Percentiles rank a stretch among this genome's conserved stretches.
phyloP scores from a whole-genome alignment of 768 basidiomycete genomes.

The Mrakia gelida region DNA sequence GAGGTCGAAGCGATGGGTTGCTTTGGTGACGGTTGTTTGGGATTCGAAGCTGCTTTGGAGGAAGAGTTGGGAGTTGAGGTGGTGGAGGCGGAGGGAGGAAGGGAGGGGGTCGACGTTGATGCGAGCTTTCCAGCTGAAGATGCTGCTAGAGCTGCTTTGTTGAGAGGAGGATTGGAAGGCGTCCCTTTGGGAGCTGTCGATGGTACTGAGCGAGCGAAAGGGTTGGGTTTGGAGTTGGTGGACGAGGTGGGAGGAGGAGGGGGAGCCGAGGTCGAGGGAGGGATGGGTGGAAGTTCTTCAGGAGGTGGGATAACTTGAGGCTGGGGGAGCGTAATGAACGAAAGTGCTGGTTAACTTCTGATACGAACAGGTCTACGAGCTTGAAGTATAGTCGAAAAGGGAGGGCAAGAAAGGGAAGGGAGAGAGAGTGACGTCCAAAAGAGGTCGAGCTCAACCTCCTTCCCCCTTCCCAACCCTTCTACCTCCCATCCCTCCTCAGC shows the following conservation, averaged over 20 bases:
- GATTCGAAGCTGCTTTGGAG: neutral
- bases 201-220: neutral
- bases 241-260: neutral
- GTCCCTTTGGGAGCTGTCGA: neutral
- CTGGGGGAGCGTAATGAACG: neutral
- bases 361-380: neutral
- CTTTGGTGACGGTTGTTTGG: neutral
- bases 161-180: neutral
- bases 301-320: neutral
- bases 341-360: neutral
- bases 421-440: neutral
- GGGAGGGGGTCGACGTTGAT: neutral
- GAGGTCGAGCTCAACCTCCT: neutral
- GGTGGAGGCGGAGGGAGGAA: neutral
- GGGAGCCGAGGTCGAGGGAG: neutral
- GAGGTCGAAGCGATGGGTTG: conserved; percentile 1
- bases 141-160: neutral
- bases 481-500: neutral
- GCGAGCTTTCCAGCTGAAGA: neutral
- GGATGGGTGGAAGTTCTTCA: neutral
- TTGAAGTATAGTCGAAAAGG: too few species aligned
- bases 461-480: neutral
- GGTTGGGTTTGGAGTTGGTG: neutral
- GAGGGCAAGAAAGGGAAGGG: neutral
- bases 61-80: neutral